Evolutionary conservation across 78 protist species (phyloP), one percentile per base, ranked within the genome.

Genomic region (Dictyostelium intermedium): DNA sequence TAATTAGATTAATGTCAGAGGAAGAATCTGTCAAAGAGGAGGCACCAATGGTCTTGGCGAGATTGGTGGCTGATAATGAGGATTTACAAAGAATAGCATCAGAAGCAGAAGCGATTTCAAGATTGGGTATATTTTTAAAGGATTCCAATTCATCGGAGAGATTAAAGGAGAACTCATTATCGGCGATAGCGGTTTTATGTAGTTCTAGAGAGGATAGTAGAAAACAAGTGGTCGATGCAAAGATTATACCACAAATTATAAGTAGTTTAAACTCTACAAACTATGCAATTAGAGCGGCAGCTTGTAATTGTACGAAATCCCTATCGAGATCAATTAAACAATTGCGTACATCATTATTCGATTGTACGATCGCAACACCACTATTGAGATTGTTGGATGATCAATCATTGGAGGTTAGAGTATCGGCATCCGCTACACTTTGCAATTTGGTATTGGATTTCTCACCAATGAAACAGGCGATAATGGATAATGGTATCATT

Each of bases 381-480:
- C 3, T 95, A 5, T 30, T 91, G 2, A 78, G 43, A 25, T 85
- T 96, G 20, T 30, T 96, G 30, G 86, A 70, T 66, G 97, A 96
- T 56, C 53, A 70, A 30, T 79, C 89, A 20, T 45, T 87, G 14
- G 96, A 79, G 41, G 97, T 96, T 2, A 79, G 83, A 7, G 30
- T 81, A 18, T 85, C 84, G 4, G 96, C 97, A 13, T 82, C 91
- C 0, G 96, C 96, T 4, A 74, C 97, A 23, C 56, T 96, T 41
- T 96, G 97, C 39, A 96, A 96, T 63, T 37, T 96, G 13, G 93
- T 92, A 20, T 39, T 96, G 25, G 97, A 96, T 77, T 91, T 96
- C 37, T 82, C 91, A 30, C 97, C 97, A 1, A 96, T 96, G 97
- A 96, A 96, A 37, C 96, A 92, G 56, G 73, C 76, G 3, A 61